These are phyloP conservation scores for Heritiera fomes DNA, from an alignment of 345 rosid genomes.

Conservation along the genomic window DNA sequence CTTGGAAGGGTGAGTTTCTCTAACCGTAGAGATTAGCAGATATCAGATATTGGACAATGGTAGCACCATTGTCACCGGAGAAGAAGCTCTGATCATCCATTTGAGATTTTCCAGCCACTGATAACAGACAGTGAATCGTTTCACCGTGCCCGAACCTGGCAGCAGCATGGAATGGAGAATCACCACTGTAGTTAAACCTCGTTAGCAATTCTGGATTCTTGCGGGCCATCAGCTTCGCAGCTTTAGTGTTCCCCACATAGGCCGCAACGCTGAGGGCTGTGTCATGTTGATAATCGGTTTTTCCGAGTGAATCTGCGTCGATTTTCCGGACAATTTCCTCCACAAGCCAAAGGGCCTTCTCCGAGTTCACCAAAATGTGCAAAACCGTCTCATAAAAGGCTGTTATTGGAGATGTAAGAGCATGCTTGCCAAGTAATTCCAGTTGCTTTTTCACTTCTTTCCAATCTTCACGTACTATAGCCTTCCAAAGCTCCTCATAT, in stretches of 20 bases:
- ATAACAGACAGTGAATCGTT: neutral
- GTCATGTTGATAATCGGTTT: conserved; percentile 5
- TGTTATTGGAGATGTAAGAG: neutral
- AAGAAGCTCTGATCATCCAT: neutral
- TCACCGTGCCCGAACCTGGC: neutral
- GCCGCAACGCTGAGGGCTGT: conserved; percentile 37
- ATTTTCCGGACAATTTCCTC: neutral
- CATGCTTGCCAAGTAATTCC: neutral
- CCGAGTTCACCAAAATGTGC: conserved; percentile 4
- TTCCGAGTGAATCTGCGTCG: neutral
- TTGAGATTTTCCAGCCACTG: neutral
- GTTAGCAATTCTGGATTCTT: conserved; percentile 30
- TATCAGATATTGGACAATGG: neutral
- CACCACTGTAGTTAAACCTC: neutral
- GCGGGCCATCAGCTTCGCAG: conserved; percentile 29
- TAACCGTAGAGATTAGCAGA: neutral
- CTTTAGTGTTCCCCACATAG: conserved; percentile 35
- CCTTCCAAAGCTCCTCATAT: neutral
- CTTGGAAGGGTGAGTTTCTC: neutral
- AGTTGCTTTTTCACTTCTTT: neutral
- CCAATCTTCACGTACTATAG: neutral
- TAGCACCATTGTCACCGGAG: neutral
- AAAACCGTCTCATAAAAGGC: neutral
- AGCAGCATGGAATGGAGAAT: conserved; percentile 16
- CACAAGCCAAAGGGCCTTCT: neutral